Conservation (phyloP, 1,139 yeast genomes). For the Diutina mesorugosa region DNA sequence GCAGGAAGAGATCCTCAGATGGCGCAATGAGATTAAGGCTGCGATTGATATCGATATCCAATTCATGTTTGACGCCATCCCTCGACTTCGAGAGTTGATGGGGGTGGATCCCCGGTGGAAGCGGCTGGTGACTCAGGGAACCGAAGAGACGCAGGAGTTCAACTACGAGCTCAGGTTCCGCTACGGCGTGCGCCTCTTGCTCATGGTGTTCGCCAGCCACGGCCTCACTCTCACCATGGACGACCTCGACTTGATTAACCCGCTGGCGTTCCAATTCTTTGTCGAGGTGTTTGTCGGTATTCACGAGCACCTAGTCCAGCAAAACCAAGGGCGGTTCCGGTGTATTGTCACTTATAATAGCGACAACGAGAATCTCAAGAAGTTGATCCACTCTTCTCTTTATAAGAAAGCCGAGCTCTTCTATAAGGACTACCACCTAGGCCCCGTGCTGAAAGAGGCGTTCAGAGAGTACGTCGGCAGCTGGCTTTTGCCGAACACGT, state of each 20-base stretch:
- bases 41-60: slow-evolving; percentile 31
- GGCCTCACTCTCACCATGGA: slow-evolving; percentile 37
- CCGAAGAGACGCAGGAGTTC: slow-evolving; percentile 10
- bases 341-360: not conserved
- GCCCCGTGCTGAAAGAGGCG: not conserved
- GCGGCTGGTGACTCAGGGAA: not conserved
- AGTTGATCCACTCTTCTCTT: not conserved
- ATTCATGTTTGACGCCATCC: slow-evolving; percentile 28
- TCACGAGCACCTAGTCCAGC: not conserved
- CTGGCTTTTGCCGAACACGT: not conserved
- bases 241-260: slow-evolving; percentile 34
- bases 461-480: not conserved
- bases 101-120: slow-evolving; percentile 12
- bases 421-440: not conserved
- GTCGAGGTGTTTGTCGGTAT: slow-evolving; percentile 15
- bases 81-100: slow-evolving; percentile 30
- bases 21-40: slow-evolving; percentile 30
- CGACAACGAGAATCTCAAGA: not conserved
- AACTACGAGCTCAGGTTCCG: slow-evolving; percentile 29
- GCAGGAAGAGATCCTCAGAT: slow-evolving; percentile 19
- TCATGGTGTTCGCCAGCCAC: slow-evolving; percentile 26
- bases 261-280: slow-evolving; percentile 16
- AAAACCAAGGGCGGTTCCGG: not conserved
- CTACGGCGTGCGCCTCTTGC: slow-evolving; percentile 29
- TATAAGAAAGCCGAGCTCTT: not conserved